phyloP scores from a whole-genome alignment of 1,284 basidiomycete genomes.

The Naganishia cerealis region DNA sequence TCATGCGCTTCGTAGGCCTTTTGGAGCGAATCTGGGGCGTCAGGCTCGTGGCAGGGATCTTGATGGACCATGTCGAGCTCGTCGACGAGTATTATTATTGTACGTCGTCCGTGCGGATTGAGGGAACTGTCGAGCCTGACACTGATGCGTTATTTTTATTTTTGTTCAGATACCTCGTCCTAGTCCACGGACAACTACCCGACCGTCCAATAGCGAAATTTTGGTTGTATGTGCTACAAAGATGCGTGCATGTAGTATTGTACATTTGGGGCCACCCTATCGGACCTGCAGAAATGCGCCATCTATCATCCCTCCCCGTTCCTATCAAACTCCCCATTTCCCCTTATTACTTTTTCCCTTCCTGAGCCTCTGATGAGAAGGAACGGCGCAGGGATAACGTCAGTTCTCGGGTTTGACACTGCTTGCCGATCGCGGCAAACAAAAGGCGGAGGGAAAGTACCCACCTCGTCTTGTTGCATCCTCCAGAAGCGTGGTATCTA shows the following conservation, averaged over 20 bases:
- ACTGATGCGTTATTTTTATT: not conserved
- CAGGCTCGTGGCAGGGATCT: constrained; percentile 70
- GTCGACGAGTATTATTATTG: constrained; percentile 96
- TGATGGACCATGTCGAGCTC: constrained; percentile 87
- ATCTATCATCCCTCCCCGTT: not conserved
- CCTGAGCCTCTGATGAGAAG: constrained; percentile 43
- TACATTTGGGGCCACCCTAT: not conserved
- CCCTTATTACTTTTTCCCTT: constrained; percentile 43
- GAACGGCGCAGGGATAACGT: not conserved
- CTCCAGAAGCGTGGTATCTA: constrained; percentile 93
- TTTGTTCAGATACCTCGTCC: constrained; percentile 11
- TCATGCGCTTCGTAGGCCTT: constrained; percentile 60
- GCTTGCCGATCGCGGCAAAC: no score
- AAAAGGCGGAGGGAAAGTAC: constrained; percentile 37
- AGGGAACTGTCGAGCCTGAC: not conserved
- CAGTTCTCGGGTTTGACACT: not conserved
- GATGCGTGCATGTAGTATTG: constrained; percentile 17
- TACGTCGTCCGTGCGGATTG: constrained; percentile 56
- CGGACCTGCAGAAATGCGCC: not conserved
- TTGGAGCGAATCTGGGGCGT: constrained; percentile 69
- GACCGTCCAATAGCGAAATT: no score
- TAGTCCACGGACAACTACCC: not conserved
- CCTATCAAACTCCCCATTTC: not conserved
- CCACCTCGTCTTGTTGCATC: constrained; percentile 93
- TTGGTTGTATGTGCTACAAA: constrained; percentile 21